phyloP scores from a whole-genome alignment of 768 basidiomycete species.

The Tylopilus sp. region DNA sequence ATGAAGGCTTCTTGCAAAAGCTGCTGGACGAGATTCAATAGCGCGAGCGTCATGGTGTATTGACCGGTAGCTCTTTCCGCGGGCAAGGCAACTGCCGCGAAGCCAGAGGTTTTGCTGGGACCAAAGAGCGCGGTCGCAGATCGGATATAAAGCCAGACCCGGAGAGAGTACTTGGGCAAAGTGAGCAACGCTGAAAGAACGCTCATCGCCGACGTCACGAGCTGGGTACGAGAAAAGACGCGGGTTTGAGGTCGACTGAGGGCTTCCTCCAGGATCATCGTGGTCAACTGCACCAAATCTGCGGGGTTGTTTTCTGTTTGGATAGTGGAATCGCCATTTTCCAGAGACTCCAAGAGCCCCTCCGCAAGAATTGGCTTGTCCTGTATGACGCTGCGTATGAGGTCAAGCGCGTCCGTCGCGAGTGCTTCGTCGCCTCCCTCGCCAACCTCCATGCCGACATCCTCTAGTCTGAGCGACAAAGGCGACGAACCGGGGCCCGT shows the following conservation, averaged over 20 bases:
- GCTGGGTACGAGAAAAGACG: slow-evolving; percentile 48
- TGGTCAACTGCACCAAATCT: slow-evolving; percentile 76
- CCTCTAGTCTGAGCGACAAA: slow-evolving; percentile 52
- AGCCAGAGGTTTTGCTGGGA: slow-evolving; percentile 49
- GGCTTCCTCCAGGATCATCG: slow-evolving; percentile 77
- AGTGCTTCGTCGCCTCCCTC: slow-evolving; percentile 58
- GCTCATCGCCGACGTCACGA: slow-evolving; percentile 79
- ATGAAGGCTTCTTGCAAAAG: slow-evolving; percentile 71
- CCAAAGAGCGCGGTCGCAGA: slow-evolving; percentile 78
- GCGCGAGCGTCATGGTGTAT: slow-evolving; percentile 79
- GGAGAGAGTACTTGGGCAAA: slow-evolving; percentile 69
- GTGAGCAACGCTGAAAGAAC: slow-evolving; percentile 76
- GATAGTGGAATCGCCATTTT: slow-evolving; percentile 32
- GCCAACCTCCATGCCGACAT: slow-evolving; percentile 70
- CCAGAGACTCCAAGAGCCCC: slow-evolving; percentile 64
- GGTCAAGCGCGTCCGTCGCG: slow-evolving; percentile 72
- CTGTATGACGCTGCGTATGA: slow-evolving; percentile 73
- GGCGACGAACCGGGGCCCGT: slow-evolving; percentile 37
- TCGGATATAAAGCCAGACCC: slow-evolving; percentile 86
- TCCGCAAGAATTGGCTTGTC: slow-evolving; percentile 64
- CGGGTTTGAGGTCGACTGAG: slow-evolving; percentile 50
- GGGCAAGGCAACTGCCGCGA: slow-evolving; percentile 64
- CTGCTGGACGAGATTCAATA: slow-evolving; percentile 73
- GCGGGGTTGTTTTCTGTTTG: slow-evolving; percentile 55
- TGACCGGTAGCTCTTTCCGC: slow-evolving; percentile 67